Conservation (phyloP, 495 filamentous ascomycete species). For the Poronia punctata region DNA sequence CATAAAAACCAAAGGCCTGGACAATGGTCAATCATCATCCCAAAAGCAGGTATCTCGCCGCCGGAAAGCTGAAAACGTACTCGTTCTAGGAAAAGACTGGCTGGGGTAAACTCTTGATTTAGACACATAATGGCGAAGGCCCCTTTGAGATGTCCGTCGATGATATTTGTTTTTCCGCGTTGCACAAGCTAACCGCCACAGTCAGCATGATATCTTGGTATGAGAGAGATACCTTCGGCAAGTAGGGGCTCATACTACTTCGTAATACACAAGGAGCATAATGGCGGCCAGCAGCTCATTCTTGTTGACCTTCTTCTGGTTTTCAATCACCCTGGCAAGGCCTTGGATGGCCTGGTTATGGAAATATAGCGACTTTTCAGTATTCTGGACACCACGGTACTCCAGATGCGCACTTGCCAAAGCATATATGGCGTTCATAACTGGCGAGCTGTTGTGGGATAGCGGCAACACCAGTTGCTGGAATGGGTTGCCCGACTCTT, state of each 20-base stretch:
- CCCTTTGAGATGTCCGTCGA: slow-evolving; percentile 53
- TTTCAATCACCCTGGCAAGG: slow-evolving; percentile 48
- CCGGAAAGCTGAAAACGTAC: slow-evolving; percentile 33
- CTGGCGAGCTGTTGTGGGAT: slow-evolving; percentile 43
- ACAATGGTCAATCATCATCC: slow-evolving; percentile 8
- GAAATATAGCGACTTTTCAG: slow-evolving; percentile 52
- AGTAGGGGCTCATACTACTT: slow-evolving; percentile 41
- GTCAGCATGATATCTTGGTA: not conserved
- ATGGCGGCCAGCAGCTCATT: slow-evolving; percentile 56
- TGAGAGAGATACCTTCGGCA: not conserved
- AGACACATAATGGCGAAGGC: slow-evolving; percentile 52
- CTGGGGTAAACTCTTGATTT: slow-evolving; percentile 39
- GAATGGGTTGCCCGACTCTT: slow-evolving; percentile 57
- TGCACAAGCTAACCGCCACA: slow-evolving; percentile 45
- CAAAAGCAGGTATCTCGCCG: not conserved
- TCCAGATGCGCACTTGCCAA: slow-evolving; percentile 54
- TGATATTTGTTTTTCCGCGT: slow-evolving; percentile 48
- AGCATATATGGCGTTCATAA: slow-evolving; percentile 53
- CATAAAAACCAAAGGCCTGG: slow-evolving; percentile 58
- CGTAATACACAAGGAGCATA: slow-evolving; percentile 58
- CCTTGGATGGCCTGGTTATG: slow-evolving; percentile 54
- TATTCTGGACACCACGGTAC: slow-evolving; percentile 46
- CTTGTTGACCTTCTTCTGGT: slow-evolving; percentile 40
- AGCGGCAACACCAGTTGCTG: slow-evolving; percentile 54
- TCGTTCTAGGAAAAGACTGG: slow-evolving; percentile 50